A percentile compares a stretch with the other conserved stretches of the same genome.
Conservation (phyloP, 768 basidiomycete genomes). For the Tricholoma bakamatsutake region DNA sequence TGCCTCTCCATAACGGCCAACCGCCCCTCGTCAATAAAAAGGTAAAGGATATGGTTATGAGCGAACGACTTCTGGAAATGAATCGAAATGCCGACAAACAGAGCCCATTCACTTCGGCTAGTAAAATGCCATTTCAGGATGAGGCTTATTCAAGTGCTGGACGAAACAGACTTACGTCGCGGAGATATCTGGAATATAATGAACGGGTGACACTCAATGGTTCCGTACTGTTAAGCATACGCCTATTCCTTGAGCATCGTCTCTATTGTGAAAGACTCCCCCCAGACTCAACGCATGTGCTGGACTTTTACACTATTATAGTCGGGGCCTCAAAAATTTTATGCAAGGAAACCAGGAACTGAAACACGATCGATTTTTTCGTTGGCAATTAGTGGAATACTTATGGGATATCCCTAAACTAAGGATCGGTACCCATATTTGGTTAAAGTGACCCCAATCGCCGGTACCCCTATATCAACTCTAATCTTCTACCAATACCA, state of each 20-base stretch:
- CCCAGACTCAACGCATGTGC: background rate
- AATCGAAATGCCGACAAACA: constrained; percentile 14
- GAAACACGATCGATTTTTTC: constrained; percentile 44
- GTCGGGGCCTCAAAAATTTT: constrained; percentile 12
- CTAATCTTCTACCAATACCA: constrained; percentile 22
- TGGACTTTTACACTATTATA: background rate
- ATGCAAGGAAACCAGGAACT: constrained; percentile 16
- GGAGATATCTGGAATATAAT: constrained; percentile 29
- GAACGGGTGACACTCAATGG: constrained; percentile 22
- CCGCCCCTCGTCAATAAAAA: constrained; percentile 10
- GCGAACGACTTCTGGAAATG: constrained; percentile 15
- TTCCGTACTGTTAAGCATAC: constrained; percentile 25
- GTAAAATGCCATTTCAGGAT: constrained; percentile 17
- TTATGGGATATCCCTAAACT: constrained; percentile 8
- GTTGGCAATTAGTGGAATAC: constrained; percentile 19
- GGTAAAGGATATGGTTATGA: constrained; percentile 14
- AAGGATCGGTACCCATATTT: constrained; percentile 26
- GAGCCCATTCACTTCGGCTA: constrained; percentile 23
- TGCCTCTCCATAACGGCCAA: constrained; percentile 16
- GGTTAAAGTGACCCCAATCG: constrained; percentile 29
- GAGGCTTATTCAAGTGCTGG: constrained; percentile 18
- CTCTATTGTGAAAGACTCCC: background rate
- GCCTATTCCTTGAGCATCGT: constrained; percentile 1
- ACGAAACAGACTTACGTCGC: constrained; percentile 29
- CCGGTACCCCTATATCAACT: constrained; percentile 33